Percentiles rank a stretch among this genome's conserved stretches.
phyloP scores from a whole-genome alignment of 768 basidiomycete genomes.

The Psilocybe subaeruginosa region DNA sequence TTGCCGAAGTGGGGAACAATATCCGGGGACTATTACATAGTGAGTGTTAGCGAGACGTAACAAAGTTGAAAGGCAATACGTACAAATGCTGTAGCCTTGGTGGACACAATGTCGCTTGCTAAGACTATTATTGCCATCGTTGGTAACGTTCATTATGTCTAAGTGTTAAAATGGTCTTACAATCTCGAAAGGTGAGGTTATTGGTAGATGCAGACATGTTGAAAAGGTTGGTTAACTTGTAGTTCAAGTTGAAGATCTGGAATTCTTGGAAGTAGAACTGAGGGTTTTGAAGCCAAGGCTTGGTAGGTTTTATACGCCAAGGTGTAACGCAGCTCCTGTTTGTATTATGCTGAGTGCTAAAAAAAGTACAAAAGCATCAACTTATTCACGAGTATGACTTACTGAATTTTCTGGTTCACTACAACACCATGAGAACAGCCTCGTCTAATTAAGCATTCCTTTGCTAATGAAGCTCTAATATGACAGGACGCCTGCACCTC shows the following conservation, averaged over 20 bases:
- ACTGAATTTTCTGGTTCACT: too few species aligned
- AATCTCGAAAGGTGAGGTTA: constrained; percentile 1
- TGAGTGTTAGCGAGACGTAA: too few species aligned
- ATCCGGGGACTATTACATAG: not conserved
- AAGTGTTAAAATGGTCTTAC: not conserved
- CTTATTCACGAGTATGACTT: too few species aligned
- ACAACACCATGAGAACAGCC: too few species aligned
- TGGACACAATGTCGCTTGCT: not conserved
- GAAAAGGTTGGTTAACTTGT: not conserved
- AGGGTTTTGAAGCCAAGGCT: not conserved
- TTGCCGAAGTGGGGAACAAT: constrained; percentile 1
- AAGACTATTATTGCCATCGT: not conserved
- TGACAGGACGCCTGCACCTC: too few species aligned
- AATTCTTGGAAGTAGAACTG: not conserved
- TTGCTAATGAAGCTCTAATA: too few species aligned
- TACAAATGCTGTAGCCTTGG: not conserved
- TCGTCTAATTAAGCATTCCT: too few species aligned
- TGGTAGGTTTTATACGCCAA: not conserved
- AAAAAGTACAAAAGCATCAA: too few species aligned
- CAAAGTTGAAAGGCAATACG: not conserved
- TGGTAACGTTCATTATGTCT: too few species aligned
- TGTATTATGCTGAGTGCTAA: too few species aligned
- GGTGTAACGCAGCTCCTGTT: too few species aligned
- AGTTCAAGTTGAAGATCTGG: not conserved
- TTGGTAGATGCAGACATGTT: not conserved